phyloP scores from a whole-genome alignment of 2,329 filamentous ascomycete species.

The Lasiodiplodia theobromae region DNA sequence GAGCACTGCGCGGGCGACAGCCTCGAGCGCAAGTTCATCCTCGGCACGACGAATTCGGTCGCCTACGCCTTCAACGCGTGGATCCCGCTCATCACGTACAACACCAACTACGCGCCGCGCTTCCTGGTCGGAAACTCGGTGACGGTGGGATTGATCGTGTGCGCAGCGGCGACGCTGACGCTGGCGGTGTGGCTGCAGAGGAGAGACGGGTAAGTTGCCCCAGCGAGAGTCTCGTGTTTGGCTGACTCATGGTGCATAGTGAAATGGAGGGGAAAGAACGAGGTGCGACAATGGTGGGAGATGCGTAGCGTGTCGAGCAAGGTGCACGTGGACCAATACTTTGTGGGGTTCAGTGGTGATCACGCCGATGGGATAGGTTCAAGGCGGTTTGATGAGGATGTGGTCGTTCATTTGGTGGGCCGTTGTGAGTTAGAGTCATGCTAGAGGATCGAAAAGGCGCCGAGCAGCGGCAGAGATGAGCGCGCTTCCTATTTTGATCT shows the following conservation, averaged over 20 bases:
- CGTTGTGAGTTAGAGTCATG: background rate
- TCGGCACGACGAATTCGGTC: conserved; percentile 17
- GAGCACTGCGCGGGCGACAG: conserved; percentile 12
- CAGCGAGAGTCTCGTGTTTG: no score
- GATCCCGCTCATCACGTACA: conserved; percentile 25
- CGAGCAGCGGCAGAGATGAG: background rate
- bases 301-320: background rate
- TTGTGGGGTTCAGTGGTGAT: background rate
- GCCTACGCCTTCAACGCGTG: conserved; percentile 25
- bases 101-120: conserved; percentile 23
- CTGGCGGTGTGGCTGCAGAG: conserved; percentile 17
- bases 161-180: background rate
- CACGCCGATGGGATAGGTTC: background rate
- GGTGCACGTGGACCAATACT: no score
- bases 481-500: conserved; percentile 3
- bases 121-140: conserved; percentile 21
- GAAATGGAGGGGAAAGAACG: background rate
- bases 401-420: background rate
- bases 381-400: background rate
- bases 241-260: background rate
- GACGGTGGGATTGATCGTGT: conserved; percentile 17
- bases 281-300: background rate
- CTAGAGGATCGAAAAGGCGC: background rate
- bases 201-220: conserved; percentile 2
- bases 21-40: conserved; percentile 24